Evolutionary conservation across 768 basidiomycete species (phyloP), one percentile per base, ranked within the genome.

Genomic region (Boletus pseudo-olivaceus): DNA sequence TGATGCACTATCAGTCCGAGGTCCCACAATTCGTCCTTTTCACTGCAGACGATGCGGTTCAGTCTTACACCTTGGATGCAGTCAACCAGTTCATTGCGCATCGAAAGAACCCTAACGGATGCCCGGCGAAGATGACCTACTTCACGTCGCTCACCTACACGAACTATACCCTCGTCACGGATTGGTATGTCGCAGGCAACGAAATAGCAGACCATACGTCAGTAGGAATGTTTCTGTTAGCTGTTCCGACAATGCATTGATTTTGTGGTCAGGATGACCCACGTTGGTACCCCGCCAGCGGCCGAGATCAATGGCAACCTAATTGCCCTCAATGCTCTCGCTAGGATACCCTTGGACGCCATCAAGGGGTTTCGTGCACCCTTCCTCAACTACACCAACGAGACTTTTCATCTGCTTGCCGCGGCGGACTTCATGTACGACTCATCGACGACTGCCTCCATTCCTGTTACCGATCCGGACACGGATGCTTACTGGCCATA

Each of bases 401-500:
- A 54, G 23, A 42, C 39, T 4, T 54, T 54, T 30, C 27, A 20
- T 8, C 20, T 47, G 10, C 42, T 49, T 20, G 38, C 38, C 2
- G 51, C 30, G 2, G 27, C 33, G 26, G 26, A 20, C 15, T 23
- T 41, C 38, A 20, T 20, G 32, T 53, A 52, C 12, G 52, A 40
- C 14, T 53, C 53, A 0, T 54, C 39, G 33, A 40, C 53, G 17
- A 7, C 30, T 17, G 32, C 53, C 10, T 53, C 50, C 7, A 53
- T 54, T 35, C 51, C 39, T 53, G 38, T 53, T 14, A 35, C 51
- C n/a, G 39, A 41, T 33, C 33, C 14, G 10, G 37, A 53, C 9
- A 54, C 38, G 32, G 51, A 54, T 35, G 50, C 39, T 35, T 42
- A 54, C 39, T 54, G 50, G 50, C 53, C 53, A 29, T 54, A 54